These are phyloP conservation scores for Penicillium sp. DNA, from an alignment of 2,329 filamentous ascomycete species.

Conservation along the genomic window DNA sequence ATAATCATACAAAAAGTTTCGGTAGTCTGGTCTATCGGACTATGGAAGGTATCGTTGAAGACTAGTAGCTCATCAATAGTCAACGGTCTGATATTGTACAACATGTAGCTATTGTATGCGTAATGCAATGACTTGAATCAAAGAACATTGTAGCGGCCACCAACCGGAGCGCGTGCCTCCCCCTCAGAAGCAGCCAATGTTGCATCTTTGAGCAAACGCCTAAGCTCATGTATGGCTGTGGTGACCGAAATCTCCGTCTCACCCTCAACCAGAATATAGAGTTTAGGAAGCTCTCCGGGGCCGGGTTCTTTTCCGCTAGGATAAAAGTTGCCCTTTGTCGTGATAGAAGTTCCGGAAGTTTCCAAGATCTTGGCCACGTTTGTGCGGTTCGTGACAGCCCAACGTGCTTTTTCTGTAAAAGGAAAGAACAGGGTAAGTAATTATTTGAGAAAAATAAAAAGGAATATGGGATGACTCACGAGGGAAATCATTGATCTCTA, in stretches of 20 bases:
- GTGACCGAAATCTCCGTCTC: slow-evolving; percentile 92
- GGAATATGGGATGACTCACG: slow-evolving; percentile 48
- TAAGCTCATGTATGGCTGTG: slow-evolving; percentile 85
- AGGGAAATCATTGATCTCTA: slow-evolving; percentile 99
- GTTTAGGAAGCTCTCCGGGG: slow-evolving; percentile 76
- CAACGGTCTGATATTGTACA: slow-evolving; percentile 9
- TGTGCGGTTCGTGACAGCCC: slow-evolving; percentile 97
- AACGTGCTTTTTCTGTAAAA: slow-evolving; percentile 76
- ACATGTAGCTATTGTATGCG: not conserved
- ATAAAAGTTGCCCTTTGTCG: slow-evolving; percentile 94
- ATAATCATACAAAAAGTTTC: no score
- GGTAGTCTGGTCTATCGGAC: no score
- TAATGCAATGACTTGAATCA: slow-evolving; percentile 37
- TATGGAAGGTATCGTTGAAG: no score
- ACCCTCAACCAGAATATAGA: slow-evolving; percentile 96
- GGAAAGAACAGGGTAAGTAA: slow-evolving; percentile 10
- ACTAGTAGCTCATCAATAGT: no score
- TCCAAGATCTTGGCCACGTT: slow-evolving; percentile 98
- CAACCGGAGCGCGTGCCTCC: slow-evolving; percentile 74
- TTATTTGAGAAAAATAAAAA: not conserved
- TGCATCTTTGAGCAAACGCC: slow-evolving; percentile 82
- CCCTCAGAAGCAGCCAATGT: slow-evolving; percentile 85
- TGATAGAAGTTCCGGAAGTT: slow-evolving; percentile 90
- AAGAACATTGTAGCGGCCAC: slow-evolving; percentile 82
- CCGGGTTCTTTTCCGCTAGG: slow-evolving; percentile 75